Conservation (phyloP, 1,139 yeast species). For the Saccharomycopsis hybrid region DNA sequence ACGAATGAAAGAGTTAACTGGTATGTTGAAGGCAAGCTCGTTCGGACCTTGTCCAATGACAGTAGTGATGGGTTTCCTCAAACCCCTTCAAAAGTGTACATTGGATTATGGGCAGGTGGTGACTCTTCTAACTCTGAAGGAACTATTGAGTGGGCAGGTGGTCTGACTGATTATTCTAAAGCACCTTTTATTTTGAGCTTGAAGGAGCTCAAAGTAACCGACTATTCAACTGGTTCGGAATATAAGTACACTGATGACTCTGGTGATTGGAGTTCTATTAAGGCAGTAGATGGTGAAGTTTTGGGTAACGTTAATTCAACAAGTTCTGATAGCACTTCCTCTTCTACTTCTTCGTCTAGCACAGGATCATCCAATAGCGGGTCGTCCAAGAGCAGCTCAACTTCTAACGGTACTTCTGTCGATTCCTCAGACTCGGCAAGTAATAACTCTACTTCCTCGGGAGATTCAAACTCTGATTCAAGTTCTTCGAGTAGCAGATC, state of each 20-base stretch:
- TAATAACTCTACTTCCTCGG: no score
- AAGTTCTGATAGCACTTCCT: slow-evolving; percentile 21
- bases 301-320: slow-evolving; percentile 22
- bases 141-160: slow-evolving; percentile 84
- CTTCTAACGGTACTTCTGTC: no score
- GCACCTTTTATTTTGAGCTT: slow-evolving; percentile 65
- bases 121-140: slow-evolving; percentile 60
- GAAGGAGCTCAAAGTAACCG: slow-evolving; percentile 54
- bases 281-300: slow-evolving; percentile 18
- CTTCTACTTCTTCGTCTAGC: slow-evolving; percentile 21
- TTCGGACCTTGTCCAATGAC: slow-evolving; percentile 51
- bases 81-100: slow-evolving; percentile 62
- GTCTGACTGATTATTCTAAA: slow-evolving; percentile 51
- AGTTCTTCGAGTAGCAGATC: no score
- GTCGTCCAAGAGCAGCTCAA: no score
- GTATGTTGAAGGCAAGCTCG: slow-evolving; percentile 53
- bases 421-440: no score
- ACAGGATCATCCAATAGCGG: slow-evolving; percentile 20
- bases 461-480: no score
- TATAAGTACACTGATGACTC: slow-evolving; percentile 54
- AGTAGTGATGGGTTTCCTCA: slow-evolving; percentile 67
- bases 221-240: slow-evolving; percentile 67
- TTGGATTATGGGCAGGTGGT: slow-evolving; percentile 78
- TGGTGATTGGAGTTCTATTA: slow-evolving; percentile 25
- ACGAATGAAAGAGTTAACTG: slow-evolving; percentile 52